phyloP scores from a whole-genome alignment of 768 basidiomycete species.

The Panaeolus cyanescens region DNA sequence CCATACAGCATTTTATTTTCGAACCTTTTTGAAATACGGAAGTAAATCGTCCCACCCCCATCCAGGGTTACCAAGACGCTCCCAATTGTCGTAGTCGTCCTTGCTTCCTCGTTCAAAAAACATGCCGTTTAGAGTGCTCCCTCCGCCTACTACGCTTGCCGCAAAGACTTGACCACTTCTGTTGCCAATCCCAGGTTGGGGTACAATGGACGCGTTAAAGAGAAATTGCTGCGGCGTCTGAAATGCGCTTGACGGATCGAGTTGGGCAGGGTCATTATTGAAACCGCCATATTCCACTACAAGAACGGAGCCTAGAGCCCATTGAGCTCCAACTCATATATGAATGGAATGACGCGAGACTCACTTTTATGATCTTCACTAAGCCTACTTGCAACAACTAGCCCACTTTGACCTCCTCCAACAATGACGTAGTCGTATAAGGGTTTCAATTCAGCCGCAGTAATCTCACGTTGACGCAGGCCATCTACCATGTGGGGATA shows the following conservation, averaged over 20 bases:
- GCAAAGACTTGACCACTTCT: constrained; percentile 6
- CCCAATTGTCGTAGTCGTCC: constrained; percentile 16
- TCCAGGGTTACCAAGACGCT: constrained; percentile 11
- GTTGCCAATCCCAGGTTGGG: constrained; percentile 1
- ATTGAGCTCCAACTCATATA: too few species aligned
- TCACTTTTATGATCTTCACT: constrained; percentile 31
- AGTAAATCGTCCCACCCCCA: constrained; percentile 12
- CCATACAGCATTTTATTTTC: too few species aligned
- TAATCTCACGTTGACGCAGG: neutral
- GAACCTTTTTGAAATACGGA: constrained; percentile 10
- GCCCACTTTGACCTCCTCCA: constrained; percentile 32
- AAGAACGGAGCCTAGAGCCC: constrained; percentile 7
- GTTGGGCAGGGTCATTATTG: constrained; percentile 1
- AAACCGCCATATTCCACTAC: constrained; percentile 11
- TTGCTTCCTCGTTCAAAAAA: constrained; percentile 10
- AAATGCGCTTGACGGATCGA: constrained; percentile 6
- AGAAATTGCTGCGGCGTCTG: neutral
- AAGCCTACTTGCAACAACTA: constrained; percentile 34
- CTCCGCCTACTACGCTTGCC: constrained; percentile 14
- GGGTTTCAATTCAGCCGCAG: neutral
- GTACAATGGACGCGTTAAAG: constrained; percentile 1
- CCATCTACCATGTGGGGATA: too few species aligned
- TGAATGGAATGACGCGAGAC: too few species aligned
- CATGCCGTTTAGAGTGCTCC: constrained; percentile 14
- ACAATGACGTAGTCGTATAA: constrained; percentile 56